Evolutionary conservation across 2,329 filamentous ascomycete genomes (phyloP), one percentile per base, ranked within the genome.

Genomic region (Neofusicoccum kwambonambiense): DNA sequence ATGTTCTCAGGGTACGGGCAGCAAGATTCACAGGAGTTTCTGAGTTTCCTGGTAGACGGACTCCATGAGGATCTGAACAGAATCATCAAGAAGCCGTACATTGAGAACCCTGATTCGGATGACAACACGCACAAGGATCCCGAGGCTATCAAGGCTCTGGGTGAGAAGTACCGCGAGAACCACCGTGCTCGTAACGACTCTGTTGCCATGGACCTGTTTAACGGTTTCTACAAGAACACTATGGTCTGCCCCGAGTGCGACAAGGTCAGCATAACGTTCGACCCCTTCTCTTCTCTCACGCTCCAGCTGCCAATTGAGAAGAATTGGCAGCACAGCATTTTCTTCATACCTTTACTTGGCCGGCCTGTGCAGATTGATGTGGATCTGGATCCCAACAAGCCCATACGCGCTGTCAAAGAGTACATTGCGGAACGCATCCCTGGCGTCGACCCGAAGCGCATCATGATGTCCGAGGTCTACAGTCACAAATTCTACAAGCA

Each of bases 181-280:
- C 96, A 96, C 69, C 91, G 92, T 73, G 89, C 90, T 68, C 89
- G 95, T 61, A 97, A 99, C 70, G 93, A 98, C 74, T 98, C 95
- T 0, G 90, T 98, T 45, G 91, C 97, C 69, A 94, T 92, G 65
- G 95, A 99, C 74, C 84, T 99, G 11, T 99, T 99, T 77, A 96
- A 92, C 22, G 95, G 95, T 68, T 92, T 98, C 85, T 99, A 98
- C 85, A 97, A 98, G 80, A 98, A 96, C 50, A 98, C 94, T 0
- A 86, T 99, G 68, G 90, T 95, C 68, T 99, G 95, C 74, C 95
- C 95, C 0, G 86, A 85, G 7, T 99, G 95, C 76, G 86, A 90
- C 70, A 99, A 98, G 80, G 90, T 98, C 78, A 97, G 93, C 85
- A 97, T 99, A 71, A 98, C 95, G 0, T 99, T 99, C 73, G 95